Conservation (phyloP, 2,329 filamentous ascomycete species). For the Leptodontidium sp. region DNA sequence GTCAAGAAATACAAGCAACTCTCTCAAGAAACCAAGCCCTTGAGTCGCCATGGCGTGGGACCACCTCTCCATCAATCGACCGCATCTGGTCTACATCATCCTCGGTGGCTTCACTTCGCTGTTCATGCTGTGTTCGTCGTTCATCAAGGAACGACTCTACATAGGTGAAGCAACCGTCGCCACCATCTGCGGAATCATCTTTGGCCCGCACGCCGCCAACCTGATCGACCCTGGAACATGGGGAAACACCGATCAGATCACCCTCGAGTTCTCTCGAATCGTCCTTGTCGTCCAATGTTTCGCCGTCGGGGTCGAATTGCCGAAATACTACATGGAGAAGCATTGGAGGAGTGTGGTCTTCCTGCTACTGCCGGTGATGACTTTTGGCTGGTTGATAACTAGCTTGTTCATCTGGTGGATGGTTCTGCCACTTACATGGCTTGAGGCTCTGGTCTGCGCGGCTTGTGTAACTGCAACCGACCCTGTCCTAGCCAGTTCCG, state of each 20-base stretch:
- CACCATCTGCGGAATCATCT: conserved; percentile 86
- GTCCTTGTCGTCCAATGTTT: conserved; percentile 90
- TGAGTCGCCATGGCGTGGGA: conserved; percentile 73
- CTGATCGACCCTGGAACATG: conserved; percentile 79
- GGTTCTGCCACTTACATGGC: conserved; percentile 79
- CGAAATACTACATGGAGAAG: conserved; percentile 95
- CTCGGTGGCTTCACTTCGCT: conserved; percentile 95
- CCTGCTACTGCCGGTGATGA: conserved; percentile 95
- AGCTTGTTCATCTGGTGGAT: conserved; percentile 97
- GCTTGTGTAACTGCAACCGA: conserved; percentile 98
- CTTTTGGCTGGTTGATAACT: conserved; percentile 91
- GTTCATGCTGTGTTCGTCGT: conserved; percentile 97
- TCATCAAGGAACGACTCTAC: conserved; percentile 98
- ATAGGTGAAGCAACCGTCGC: conserved; percentile 98
- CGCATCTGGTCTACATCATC: conserved; percentile 98
- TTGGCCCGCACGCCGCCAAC: conserved; percentile 84
- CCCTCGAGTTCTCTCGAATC: conserved; percentile 87
- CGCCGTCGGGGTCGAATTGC: conserved; percentile 82
- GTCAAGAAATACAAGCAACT: conserved; percentile 4
- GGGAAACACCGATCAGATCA: conserved; percentile 87
- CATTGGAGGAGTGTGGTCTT: conserved; percentile 95
- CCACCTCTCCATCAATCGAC: conserved; percentile 86
- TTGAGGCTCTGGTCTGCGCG: conserved; percentile 85
- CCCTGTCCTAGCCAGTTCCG: conserved; percentile 94
- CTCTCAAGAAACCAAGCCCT: conserved; percentile 18